Evolutionary conservation across 2,329 filamentous ascomycete species (phyloP), one percentile per base, ranked within the genome.

Genomic region (Coniochaeta prunicola): DNA sequence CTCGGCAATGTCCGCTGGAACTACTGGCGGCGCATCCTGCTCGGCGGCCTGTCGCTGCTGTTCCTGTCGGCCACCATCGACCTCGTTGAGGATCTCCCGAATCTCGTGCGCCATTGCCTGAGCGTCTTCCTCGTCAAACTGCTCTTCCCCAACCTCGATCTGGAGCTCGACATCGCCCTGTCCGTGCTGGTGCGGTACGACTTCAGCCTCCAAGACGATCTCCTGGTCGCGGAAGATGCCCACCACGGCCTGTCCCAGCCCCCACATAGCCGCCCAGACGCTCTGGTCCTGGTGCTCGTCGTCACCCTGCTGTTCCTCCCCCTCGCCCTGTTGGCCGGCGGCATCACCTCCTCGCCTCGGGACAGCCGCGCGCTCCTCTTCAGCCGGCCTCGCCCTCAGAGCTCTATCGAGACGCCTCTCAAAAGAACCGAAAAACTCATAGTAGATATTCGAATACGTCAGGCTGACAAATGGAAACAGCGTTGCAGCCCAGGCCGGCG

Each of bases 361-460:
- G 28, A 13, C 34, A 3, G 54, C 56, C 12, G 13, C 26, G 3
- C 31, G 60, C 19, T 68, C 67, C 12, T 68, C 69, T 26, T 50
- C 59, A 1, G 61, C 58, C 2, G 64, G 65, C 13, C 66, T 61
- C 6, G 77, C 75, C n/a, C 73, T 67, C 34, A 83, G 71, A 38
- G 74, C 70, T 57, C 75, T 65, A 67, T 82, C 80, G 31, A 83
- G 77, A 33, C 71, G 76, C 42, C 69, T 71, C 65, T 85, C 81
- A 28, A 80, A 74, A 1, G 71, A 69, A 9, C 74, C 73, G 30
- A 81, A 74, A 26, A 83, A 66, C 56, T 75, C 72, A 61, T 74
- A 73, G 66, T 85, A 82, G 9, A 77, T 62, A 45, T 77, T 67
- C 48, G 76, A 66, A 61, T 78, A 79, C n/a, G 68, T 62, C 10